A percentile compares a stretch with the other conserved stretches of the same genome.
phyloP scores from a whole-genome alignment of 495 filamentous ascomycete species.

The Ramalina intermedia region DNA sequence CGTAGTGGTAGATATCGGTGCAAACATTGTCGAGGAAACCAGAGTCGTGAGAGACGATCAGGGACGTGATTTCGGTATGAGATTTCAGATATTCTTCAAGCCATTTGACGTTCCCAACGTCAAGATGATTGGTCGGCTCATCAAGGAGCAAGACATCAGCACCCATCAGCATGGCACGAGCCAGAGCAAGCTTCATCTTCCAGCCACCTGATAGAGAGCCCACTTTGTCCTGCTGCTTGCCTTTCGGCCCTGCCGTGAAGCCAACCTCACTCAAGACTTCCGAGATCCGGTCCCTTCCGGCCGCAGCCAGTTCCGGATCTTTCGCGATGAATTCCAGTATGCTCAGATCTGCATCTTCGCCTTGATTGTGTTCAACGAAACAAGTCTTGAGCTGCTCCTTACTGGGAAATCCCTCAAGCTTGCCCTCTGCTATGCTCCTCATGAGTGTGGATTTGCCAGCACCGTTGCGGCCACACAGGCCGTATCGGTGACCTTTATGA shows the following conservation, averaged over 20 bases:
- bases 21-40: conserved; percentile 93
- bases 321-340: conserved; percentile 84
- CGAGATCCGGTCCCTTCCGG: conserved; percentile 65
- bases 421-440: conserved; percentile 87
- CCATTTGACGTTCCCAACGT: conserved; percentile 94
- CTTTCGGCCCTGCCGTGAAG: conserved; percentile 79
- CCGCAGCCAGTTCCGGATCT: conserved; percentile 64
- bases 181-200: conserved; percentile 99
- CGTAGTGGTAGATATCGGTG: conserved; percentile 99
- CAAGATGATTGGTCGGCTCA: conserved; percentile 97
- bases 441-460: conserved; percentile 97
- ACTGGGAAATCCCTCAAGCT: conserved; percentile 91
- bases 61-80: conserved; percentile 89
- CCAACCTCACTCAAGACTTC: conserved; percentile 79
- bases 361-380: conserved; percentile 98
- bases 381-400: conserved; percentile 85
- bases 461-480: conserved; percentile 91
- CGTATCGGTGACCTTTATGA: conserved; percentile 91
- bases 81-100: conserved; percentile 86
- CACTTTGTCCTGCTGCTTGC: conserved; percentile 72
- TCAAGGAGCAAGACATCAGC: conserved; percentile 92
- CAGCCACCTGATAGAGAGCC: conserved; percentile 96
- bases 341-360: conserved; percentile 87
- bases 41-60: conserved; percentile 98
- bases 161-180: conserved; percentile 89